These are phyloP conservation scores for Hapsidospora chrysogenum DNA, from an alignment of 495 filamentous ascomycete species.

Conservation along the genomic window DNA sequence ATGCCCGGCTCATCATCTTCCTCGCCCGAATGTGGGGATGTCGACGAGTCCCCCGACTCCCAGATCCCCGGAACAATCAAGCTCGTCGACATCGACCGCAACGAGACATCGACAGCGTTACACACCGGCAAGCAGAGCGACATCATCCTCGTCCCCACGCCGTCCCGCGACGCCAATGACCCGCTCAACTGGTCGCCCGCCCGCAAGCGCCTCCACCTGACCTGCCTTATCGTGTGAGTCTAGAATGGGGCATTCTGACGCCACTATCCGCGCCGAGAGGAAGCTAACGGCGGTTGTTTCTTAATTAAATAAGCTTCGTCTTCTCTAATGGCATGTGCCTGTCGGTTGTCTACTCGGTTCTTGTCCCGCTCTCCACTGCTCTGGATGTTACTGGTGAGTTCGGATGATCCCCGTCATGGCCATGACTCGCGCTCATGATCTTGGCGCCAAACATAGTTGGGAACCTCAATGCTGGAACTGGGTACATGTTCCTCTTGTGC, in stretches of 20 bases:
- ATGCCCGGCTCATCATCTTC: too few species aligned
- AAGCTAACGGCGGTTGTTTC: neutral
- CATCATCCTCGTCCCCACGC: constrained; percentile 43
- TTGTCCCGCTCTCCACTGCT: constrained; percentile 37
- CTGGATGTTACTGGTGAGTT: constrained; percentile 31
- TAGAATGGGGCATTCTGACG: constrained; percentile 19
- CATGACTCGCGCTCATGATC: neutral
- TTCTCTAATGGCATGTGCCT: constrained; percentile 40
- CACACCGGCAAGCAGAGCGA: constrained; percentile 26
- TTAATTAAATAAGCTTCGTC: neutral
- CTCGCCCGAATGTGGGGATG: too few species aligned
- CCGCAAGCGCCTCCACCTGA: constrained; percentile 22
- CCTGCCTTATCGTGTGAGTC: constrained; percentile 1
- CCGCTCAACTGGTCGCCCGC: constrained; percentile 42
- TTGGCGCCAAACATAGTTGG: neutral
- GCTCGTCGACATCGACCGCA: constrained; percentile 32
- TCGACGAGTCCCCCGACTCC: constrained; percentile 24
- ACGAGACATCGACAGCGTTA: constrained; percentile 20
- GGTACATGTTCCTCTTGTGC: constrained; percentile 45
- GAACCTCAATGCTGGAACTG: constrained; percentile 35
- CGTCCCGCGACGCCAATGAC: constrained; percentile 40
- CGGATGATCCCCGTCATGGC: constrained; percentile 22
- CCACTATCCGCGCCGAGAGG: constrained; percentile 24
- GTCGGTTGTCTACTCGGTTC: constrained; percentile 44
- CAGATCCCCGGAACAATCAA: constrained; percentile 37